phyloP scores from a whole-genome alignment of 768 basidiomycete genomes.

The Mycena kentingensis region DNA sequence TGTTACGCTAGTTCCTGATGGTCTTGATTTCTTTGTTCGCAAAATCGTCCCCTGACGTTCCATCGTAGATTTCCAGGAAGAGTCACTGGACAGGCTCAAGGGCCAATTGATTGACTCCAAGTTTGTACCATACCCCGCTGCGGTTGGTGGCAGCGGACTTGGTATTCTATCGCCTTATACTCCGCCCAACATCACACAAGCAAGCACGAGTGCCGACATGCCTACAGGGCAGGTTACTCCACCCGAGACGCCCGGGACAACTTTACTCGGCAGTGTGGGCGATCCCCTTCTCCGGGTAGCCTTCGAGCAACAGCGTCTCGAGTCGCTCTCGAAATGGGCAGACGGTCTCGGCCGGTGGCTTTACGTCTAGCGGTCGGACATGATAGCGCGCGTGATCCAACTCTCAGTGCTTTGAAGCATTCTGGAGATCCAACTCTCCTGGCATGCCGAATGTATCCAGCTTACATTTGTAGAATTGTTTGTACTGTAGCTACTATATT shows the following conservation, averaged over 20 bases:
- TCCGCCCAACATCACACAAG: slow-evolving; percentile 38
- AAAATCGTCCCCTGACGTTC: slow-evolving; percentile 9
- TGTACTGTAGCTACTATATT: too few species aligned
- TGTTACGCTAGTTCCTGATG: slow-evolving; percentile 92
- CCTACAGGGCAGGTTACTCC: slow-evolving; percentile 48
- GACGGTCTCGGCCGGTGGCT: slow-evolving; percentile 58
- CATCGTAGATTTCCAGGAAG: slow-evolving; percentile 68
- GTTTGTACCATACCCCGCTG: slow-evolving; percentile 86
- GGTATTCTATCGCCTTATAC: slow-evolving; percentile 75
- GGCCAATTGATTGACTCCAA: slow-evolving; percentile 58
- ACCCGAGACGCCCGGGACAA: slow-evolving; percentile 46
- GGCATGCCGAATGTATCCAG: background rate
- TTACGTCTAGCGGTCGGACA: slow-evolving; percentile 46
- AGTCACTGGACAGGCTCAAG: slow-evolving; percentile 59
- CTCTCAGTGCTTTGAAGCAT: background rate
- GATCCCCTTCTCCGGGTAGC: slow-evolving; percentile 38
- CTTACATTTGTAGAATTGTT: background rate
- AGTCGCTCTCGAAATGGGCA: slow-evolving; percentile 56
- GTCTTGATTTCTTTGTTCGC: slow-evolving; percentile 40
- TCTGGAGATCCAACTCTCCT: background rate
- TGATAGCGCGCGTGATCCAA: background rate
- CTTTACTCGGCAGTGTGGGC: slow-evolving; percentile 23
- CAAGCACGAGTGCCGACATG: slow-evolving; percentile 21
- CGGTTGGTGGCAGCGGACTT: slow-evolving; percentile 91
- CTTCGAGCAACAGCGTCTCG: slow-evolving; percentile 45